phyloP scores from a whole-genome alignment of 345 rosid species.

The Lepidium sativum region DNA sequence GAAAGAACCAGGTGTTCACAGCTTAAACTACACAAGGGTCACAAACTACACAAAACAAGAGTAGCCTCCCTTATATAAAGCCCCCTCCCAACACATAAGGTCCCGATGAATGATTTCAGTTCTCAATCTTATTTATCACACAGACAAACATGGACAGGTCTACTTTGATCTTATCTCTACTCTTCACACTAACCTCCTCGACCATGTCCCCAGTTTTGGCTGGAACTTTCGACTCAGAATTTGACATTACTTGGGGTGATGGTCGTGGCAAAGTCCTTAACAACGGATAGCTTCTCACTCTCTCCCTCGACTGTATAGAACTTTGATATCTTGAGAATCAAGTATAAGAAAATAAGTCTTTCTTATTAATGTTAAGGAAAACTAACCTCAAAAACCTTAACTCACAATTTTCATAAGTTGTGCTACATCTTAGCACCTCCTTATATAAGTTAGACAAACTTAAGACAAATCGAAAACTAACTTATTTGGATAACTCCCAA shows the following conservation, averaged over 20 bases:
- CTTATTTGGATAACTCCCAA: too few species aligned
- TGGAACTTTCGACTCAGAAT: slow-evolving; percentile 33
- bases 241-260: slow-evolving; percentile 54
- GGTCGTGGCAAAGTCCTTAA: slow-evolving; percentile 49
- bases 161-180: slow-evolving; percentile 18
- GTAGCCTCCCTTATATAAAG: slow-evolving; percentile 12
- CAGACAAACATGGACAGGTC: slow-evolving; percentile 23
- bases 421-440: too few species aligned
- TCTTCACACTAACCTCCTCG: slow-evolving; percentile 12
- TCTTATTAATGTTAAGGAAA: too few species aligned
- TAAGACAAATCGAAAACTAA: too few species aligned
- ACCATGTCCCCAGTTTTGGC: slow-evolving; percentile 16
- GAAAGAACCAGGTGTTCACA: slow-evolving; percentile 18
- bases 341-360: too few species aligned
- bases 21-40: slow-evolving; percentile 18
- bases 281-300: slow-evolving; percentile 53
- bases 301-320: slow-evolving; percentile 38
- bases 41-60: slow-evolving; percentile 21
- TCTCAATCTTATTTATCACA: slow-evolving; percentile 12
- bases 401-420: too few species aligned
- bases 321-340: slow-evolving; percentile 51
- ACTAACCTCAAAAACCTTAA: too few species aligned
- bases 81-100: slow-evolving; percentile 22
- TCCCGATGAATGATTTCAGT: slow-evolving; percentile 11
- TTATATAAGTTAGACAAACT: too few species aligned